These are phyloP conservation scores for Maudiozyma serrabonitensis DNA, from an alignment of 805 yeast genomes.

Conservation along the genomic window DNA sequence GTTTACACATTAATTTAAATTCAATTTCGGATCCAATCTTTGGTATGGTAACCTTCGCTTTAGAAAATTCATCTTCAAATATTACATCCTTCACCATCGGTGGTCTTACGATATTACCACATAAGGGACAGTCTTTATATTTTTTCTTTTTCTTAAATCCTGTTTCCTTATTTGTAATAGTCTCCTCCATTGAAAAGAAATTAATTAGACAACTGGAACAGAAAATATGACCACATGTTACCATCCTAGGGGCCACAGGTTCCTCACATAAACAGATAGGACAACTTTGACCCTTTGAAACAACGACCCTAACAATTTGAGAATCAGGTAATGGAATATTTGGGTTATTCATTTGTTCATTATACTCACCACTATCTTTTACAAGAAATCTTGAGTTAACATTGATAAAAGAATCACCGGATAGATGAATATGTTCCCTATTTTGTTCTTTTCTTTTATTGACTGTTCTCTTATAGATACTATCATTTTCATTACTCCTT, in stretches of 20 bases:
- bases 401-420: conserved; percentile 65
- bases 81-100: conserved; percentile 60
- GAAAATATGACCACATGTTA: conserved; percentile 86
- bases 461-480: conserved; percentile 12
- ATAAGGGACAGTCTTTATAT: conserved; percentile 71
- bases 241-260: conserved; percentile 90
- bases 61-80: conserved; percentile 38
- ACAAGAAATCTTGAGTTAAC: conserved; percentile 78
- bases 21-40: conserved; percentile 43
- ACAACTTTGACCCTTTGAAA: conserved; percentile 68
- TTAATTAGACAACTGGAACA: conserved; percentile 76
- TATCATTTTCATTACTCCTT: conserved; percentile 6
- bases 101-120: conserved; percentile 47
- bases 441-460: conserved; percentile 21
- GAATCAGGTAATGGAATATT: conserved; percentile 57
- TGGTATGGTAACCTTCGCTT: conserved; percentile 31
- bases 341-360: conserved; percentile 58
- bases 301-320: conserved; percentile 61
- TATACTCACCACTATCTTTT: conserved; percentile 48
- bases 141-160: conserved; percentile 33
- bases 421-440: conserved; percentile 36
- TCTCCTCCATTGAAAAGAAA: conserved; percentile 44
- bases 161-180: conserved; percentile 27
- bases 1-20: conserved; percentile 56
- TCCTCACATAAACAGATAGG: conserved; percentile 85